These are phyloP conservation scores for Podaxis sp. DNA, from an alignment of 768 basidiomycete genomes.

Conservation along the genomic window DNA sequence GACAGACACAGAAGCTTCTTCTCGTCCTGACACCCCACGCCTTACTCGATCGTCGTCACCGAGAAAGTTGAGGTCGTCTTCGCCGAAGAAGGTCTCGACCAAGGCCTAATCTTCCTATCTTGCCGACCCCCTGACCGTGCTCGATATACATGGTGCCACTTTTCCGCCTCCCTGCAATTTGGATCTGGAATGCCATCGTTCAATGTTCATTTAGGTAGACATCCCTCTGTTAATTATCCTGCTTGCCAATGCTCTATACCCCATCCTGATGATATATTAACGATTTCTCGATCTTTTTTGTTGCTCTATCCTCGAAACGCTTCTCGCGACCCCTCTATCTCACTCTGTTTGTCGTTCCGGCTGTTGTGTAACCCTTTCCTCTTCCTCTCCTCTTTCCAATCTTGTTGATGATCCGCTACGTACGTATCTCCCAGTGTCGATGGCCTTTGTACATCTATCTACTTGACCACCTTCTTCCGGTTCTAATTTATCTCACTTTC, in stretches of 20 bases:
- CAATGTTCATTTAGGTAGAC: background rate
- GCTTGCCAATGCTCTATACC: background rate
- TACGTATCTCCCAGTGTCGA: background rate
- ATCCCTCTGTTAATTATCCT: background rate
- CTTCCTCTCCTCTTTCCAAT: background rate
- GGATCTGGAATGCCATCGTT: background rate
- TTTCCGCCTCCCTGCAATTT: background rate
- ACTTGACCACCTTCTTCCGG: background rate
- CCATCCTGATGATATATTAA: background rate
- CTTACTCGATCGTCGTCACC: background rate
- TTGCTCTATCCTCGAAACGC: background rate
- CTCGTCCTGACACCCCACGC: background rate
- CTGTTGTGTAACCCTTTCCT: background rate
- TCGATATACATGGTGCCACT: background rate
- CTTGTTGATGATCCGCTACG: background rate
- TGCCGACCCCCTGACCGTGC: background rate
- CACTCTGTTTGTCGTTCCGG: background rate
- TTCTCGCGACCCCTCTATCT: background rate
- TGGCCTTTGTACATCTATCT: background rate
- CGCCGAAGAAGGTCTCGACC: conserved; percentile 7
- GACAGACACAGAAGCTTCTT: background rate
- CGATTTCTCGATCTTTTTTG: background rate
- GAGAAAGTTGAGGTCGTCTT: conserved; percentile 2
- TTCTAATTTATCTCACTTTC: background rate
- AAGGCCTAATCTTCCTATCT: background rate